These are phyloP conservation scores for Hypocreales sp. DNA, from an alignment of 2,329 filamentous ascomycete species.

Conservation along the genomic window DNA sequence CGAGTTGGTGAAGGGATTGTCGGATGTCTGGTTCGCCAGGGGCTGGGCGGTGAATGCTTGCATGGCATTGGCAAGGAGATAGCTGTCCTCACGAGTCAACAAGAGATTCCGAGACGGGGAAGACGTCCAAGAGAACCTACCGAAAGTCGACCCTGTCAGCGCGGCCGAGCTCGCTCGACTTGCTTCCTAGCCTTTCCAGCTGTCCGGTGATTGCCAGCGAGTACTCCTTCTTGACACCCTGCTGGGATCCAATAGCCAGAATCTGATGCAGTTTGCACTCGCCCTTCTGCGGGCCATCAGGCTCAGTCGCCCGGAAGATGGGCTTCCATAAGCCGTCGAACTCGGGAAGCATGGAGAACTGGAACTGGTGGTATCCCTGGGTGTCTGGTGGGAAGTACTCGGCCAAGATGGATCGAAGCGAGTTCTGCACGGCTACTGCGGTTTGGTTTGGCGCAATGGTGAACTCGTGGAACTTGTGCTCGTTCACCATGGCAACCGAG, in stretches of 20 bases:
- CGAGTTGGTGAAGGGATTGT: constrained; percentile 38
- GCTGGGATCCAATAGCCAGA: constrained; percentile 42
- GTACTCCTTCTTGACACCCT: constrained; percentile 34
- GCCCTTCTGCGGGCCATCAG: constrained; percentile 10
- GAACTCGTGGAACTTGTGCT: constrained; percentile 30
- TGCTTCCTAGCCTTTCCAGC: constrained; percentile 38
- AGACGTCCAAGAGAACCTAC: constrained; percentile 24
- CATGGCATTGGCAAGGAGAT: constrained; percentile 44
- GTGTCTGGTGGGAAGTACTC: constrained; percentile 32
- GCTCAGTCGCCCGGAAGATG: constrained; percentile 25
- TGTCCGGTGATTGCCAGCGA: constrained; percentile 30
- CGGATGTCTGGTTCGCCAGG: constrained; percentile 30
- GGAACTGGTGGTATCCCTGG: constrained; percentile 30
- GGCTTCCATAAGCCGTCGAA: constrained; percentile 36
- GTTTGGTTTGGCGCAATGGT: constrained; percentile 23
- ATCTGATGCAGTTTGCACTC: constrained; percentile 37
- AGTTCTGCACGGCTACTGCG: constrained; percentile 40
- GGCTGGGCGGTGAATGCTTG: constrained; percentile 38
- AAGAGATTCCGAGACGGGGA: no score
- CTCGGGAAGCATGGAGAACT: constrained; percentile 30
- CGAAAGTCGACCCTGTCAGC: constrained; percentile 44
- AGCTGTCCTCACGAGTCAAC: constrained; percentile 21
- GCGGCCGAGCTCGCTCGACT: constrained; percentile 30
- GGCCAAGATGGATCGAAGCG: constrained; percentile 35
- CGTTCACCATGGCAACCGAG: constrained; percentile 7